Conservation (phyloP, 345 rosid genomes). For the Kandelia obovata region DNA sequence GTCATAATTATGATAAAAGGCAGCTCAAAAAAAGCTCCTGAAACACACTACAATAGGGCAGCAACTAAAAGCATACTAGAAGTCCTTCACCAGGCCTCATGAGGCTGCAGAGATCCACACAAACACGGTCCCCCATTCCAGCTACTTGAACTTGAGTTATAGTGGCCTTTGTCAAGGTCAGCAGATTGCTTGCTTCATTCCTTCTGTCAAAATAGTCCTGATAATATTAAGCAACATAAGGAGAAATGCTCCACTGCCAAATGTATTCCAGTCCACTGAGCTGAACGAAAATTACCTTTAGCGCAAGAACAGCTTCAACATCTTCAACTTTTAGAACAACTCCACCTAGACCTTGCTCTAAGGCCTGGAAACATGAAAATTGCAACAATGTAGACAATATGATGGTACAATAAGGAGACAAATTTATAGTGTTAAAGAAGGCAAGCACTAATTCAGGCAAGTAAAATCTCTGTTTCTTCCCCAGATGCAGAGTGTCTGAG, state of each 20-base stretch:
- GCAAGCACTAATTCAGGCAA: neutral
- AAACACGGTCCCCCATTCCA: conserved; percentile 91
- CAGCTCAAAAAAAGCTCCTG: neutral
- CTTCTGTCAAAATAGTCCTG: conserved; percentile 84
- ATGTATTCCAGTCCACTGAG: conserved; percentile 1
- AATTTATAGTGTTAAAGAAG: neutral
- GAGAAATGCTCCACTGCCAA: conserved; percentile 17
- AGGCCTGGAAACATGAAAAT: conserved; percentile 42
- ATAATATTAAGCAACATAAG: conserved; percentile 32
- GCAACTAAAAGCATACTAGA: conserved; percentile 44
- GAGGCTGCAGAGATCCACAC: conserved; percentile 93
- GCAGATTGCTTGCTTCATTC: conserved; percentile 46
- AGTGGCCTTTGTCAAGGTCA: conserved; percentile 60
- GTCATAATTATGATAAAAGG: conserved; percentile 4
- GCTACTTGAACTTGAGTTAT: conserved; percentile 50
- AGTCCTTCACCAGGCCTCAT: conserved; percentile 94
- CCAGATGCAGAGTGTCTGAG: neutral
- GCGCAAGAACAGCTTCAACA: conserved; percentile 52
- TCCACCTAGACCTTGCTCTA: conserved; percentile 84
- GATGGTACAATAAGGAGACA: conserved; percentile 7
- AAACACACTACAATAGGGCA: neutral
- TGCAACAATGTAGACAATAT: neutral
- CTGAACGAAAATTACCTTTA: conserved; percentile 48
- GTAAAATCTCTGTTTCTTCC: neutral
- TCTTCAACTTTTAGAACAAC: conserved; percentile 62